Evolutionary conservation across 768 basidiomycete genomes (phyloP).

Genomic region (Pisolithus tinctorius): DNA sequence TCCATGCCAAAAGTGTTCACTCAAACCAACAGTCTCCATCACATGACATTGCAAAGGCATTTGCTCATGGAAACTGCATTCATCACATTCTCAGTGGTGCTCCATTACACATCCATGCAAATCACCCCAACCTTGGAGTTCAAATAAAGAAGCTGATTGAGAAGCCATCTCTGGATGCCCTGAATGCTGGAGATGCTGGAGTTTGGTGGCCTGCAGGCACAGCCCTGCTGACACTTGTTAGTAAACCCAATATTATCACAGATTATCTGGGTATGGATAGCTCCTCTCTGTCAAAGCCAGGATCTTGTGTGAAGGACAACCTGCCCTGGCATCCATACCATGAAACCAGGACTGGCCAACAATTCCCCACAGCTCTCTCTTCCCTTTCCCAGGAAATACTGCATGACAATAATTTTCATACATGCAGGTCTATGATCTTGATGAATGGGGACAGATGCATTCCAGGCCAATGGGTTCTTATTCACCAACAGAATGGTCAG

Average conservation of each 20-base stretch:
- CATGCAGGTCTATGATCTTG: background rate
- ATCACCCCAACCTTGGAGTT: background rate
- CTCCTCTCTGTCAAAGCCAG: background rate
- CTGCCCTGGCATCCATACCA: background rate
- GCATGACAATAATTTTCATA: no score
- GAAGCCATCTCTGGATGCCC: background rate
- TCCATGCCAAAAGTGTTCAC: slow-evolving; percentile 26
- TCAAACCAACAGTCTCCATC: slow-evolving; percentile 31
- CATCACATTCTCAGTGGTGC: slow-evolving; percentile 20
- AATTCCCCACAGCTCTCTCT: no score
- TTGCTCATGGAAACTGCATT: slow-evolving; percentile 22
- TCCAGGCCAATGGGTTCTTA: background rate
- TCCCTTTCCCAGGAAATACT: no score
- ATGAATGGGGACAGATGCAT: background rate
- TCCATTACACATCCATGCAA: background rate
- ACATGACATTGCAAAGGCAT: slow-evolving; percentile 20
- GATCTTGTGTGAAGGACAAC: background rate
- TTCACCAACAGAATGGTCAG: background rate
- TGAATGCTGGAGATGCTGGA: background rate
- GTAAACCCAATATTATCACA: background rate
- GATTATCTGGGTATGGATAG: background rate
- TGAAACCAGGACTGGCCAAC: no score
- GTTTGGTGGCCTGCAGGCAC: background rate
- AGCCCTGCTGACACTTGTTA: background rate
- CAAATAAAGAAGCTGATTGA: background rate